Conservation (phyloP, 139 green algal genomes). For the Volvox reticuliferus region DNA sequence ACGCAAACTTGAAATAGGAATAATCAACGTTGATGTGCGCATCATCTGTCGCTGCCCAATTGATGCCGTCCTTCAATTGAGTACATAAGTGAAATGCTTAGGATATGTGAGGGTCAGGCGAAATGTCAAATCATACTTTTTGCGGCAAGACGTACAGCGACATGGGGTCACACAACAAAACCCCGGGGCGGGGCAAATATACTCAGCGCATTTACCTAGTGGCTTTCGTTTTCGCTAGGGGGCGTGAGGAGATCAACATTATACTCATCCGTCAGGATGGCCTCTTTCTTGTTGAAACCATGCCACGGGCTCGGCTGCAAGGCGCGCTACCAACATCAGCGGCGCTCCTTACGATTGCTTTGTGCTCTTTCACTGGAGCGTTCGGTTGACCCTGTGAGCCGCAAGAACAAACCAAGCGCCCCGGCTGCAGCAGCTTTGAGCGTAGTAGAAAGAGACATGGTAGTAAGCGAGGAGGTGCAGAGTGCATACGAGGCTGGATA, state of each 20-base stretch:
- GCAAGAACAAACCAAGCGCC: constrained; percentile 25
- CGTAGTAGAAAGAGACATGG: neutral
- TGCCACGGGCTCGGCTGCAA: neutral
- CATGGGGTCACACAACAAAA: too few species aligned
- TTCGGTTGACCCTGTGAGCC: neutral
- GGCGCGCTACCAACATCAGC: neutral
- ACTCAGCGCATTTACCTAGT: too few species aligned
- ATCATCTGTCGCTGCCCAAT: neutral
- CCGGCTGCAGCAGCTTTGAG: neutral
- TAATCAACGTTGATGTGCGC: neutral
- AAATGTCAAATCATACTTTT: too few species aligned
- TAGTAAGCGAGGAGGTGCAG: constrained; percentile 2
- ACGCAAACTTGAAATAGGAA: neutral
- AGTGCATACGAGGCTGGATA: constrained; percentile 21
- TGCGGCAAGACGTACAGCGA: too few species aligned
- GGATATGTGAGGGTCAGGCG: too few species aligned
- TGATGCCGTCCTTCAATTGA: neutral
- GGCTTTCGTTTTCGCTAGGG: too few species aligned
- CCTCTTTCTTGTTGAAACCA: neutral
- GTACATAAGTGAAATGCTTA: neutral
- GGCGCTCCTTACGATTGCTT: neutral
- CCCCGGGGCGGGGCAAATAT: too few species aligned
- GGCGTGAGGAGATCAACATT: neutral
- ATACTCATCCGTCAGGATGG: neutral
- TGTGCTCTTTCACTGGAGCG: constrained; percentile 37